These are phyloP conservation scores for Mortierella claussenii DNA, from an alignment of 192 early-diverging fungal species.

Conservation along the genomic window DNA sequence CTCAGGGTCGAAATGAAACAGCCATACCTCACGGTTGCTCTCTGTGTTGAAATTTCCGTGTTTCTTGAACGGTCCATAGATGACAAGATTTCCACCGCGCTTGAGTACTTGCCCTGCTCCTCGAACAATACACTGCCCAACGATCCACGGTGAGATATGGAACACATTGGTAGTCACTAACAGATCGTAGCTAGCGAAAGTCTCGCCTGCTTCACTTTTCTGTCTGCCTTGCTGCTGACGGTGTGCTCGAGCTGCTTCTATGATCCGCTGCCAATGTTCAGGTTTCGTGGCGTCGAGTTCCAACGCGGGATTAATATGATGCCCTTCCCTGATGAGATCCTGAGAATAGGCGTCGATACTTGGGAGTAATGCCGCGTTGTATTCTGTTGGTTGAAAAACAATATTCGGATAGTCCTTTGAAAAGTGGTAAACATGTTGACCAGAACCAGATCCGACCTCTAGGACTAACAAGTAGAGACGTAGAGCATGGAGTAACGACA, in stretches of 20 bases:
- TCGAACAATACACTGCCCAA: slow-evolving; percentile 31
- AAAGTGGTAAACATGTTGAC: slow-evolving; percentile 38
- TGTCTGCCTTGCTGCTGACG: neutral
- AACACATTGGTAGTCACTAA: slow-evolving; percentile 43
- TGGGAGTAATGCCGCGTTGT: slow-evolving; percentile 12
- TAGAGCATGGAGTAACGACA: neutral
- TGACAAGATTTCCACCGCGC: slow-evolving; percentile 10
- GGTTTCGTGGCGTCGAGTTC: slow-evolving; percentile 40
- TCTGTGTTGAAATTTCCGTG: slow-evolving; percentile 30
- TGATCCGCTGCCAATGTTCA: slow-evolving; percentile 25
- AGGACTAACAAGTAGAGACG: slow-evolving; percentile 21
- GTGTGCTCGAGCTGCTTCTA: neutral
- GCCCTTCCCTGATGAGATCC: slow-evolving; percentile 21
- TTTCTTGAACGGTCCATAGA: slow-evolving; percentile 29
- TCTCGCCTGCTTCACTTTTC: neutral
- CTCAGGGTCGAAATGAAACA: no score
- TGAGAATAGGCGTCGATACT: slow-evolving; percentile 38
- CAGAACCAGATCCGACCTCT: slow-evolving; percentile 45
- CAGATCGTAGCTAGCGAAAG: slow-evolving; percentile 10
- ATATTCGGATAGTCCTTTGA: slow-evolving; percentile 29
- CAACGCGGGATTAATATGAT: slow-evolving; percentile 29
- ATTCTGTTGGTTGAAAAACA: slow-evolving; percentile 42
- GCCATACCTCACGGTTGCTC: slow-evolving; percentile 41
- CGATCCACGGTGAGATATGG: slow-evolving; percentile 50
- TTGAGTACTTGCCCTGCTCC: slow-evolving; percentile 21